Conservation (phyloP, 768 basidiomycete genomes). For the Termitomyces sp. region DNA sequence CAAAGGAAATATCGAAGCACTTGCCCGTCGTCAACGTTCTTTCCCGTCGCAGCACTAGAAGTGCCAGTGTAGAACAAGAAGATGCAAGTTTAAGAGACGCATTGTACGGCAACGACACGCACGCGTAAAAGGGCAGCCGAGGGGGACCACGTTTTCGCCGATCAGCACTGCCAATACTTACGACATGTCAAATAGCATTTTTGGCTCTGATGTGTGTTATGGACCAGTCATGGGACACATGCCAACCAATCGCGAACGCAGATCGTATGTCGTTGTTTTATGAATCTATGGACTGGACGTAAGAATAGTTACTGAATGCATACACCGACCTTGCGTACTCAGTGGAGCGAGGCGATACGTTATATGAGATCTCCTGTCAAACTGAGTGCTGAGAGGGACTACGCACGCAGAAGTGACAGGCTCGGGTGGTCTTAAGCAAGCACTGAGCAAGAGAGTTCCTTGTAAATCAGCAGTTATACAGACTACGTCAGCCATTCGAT, state of each 20-base stretch:
- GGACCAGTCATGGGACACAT: not conserved
- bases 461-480: not conserved
- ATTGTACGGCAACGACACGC: not conserved
- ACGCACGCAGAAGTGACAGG: not conserved
- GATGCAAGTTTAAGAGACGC: not conserved
- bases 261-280: too few species aligned
- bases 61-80: not conserved
- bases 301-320: too few species aligned
- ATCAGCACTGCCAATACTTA: not conserved
- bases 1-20: not conserved
- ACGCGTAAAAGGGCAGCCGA: not conserved
- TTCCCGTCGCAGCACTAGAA: not conserved
- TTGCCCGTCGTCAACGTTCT: not conserved
- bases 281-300: too few species aligned
- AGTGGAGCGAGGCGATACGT: not conserved
- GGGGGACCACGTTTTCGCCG: not conserved
- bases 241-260: too few species aligned
- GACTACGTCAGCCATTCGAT: not conserved
- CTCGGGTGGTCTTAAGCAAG: not conserved
- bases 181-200: conserved; percentile 6
- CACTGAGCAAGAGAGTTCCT: not conserved
- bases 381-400: not conserved
- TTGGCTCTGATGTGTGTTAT: conserved; percentile 6
- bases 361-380: not conserved
- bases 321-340: not conserved